Evolutionary conservation across 805 yeast species (phyloP).

Genomic region (Naumovozyma baii): DNA sequence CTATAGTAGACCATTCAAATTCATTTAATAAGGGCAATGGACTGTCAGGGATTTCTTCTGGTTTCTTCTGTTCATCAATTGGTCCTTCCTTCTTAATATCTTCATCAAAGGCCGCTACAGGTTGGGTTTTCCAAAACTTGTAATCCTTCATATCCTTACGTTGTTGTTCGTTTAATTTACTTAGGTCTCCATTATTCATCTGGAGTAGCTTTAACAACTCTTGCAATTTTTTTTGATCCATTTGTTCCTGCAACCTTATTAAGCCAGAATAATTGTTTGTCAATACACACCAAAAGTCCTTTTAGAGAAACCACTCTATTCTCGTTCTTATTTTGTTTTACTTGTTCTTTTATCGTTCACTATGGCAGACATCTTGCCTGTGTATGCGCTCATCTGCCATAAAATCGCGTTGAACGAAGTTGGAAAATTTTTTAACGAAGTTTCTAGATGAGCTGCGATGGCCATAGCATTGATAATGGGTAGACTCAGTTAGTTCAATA

Average conservation of each 20-base stretch:
- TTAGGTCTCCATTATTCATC: constrained; percentile 32
- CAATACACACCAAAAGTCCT: no score
- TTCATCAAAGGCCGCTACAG: constrained; percentile 74
- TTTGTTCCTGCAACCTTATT: no score
- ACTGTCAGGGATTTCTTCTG: constrained; percentile 58
- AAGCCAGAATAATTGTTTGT: no score
- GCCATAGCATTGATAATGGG: no score
- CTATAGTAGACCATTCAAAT: constrained; percentile 84
- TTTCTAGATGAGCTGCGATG: constrained; percentile 11
- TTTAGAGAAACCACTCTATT: no score
- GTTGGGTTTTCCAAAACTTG: constrained; percentile 97
- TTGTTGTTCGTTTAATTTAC: constrained; percentile 45
- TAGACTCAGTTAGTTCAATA: no score
- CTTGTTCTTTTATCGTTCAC: neutral
- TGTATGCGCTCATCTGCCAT: neutral
- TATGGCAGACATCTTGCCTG: neutral
- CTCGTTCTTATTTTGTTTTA: no score
- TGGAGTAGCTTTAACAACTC: constrained; percentile 42
- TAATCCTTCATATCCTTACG: constrained; percentile 75
- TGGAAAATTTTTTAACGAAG: neutral
- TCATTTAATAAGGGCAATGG: constrained; percentile 68
- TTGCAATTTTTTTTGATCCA: constrained; percentile 25
- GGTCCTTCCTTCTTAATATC: constrained; percentile 65
- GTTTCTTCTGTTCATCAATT: constrained; percentile 56
- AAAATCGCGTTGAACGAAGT: neutral